A percentile compares a stretch with the other conserved stretches of the same genome.
Evolutionary conservation across 169 alveolate genomes (phyloP).

Genomic region (Perkinsus olseni): DNA sequence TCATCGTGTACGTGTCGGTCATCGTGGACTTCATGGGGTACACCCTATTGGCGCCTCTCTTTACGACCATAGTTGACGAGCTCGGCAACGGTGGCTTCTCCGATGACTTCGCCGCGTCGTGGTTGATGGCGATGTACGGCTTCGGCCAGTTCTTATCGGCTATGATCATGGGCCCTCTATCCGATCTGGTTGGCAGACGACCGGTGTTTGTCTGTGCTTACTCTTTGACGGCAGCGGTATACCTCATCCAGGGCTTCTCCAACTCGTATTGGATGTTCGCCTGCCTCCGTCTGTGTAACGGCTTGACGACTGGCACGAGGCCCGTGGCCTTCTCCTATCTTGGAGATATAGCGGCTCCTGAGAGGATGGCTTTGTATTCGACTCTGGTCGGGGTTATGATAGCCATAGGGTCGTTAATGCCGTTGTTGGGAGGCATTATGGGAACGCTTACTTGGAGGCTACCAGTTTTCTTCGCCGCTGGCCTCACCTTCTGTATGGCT

Average conservation of each 20-base stretch:
- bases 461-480: neutral
- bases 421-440: neutral
- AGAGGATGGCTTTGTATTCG: neutral
- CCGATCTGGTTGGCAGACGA: neutral
- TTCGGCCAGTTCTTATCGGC: neutral
- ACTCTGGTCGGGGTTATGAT: neutral
- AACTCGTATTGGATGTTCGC: neutral
- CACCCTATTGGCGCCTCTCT: neutral
- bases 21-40: neutral
- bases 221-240: neutral
- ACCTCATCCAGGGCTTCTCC: neutral
- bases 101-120: neutral
- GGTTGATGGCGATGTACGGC: conserved; percentile 1
- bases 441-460: neutral
- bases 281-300: neutral
- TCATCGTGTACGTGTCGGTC: neutral
- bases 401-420: neutral
- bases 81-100: neutral
- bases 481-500: neutral
- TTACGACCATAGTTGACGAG: neutral
- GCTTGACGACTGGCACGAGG: neutral
- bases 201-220: neutral
- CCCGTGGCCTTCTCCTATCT: neutral
- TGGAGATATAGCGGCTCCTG: neutral
- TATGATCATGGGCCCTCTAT: neutral